Evolutionary conservation across 2,329 filamentous ascomycete genomes (phyloP).

Genomic region (Aspergillus fumigatiaffinis): DNA sequence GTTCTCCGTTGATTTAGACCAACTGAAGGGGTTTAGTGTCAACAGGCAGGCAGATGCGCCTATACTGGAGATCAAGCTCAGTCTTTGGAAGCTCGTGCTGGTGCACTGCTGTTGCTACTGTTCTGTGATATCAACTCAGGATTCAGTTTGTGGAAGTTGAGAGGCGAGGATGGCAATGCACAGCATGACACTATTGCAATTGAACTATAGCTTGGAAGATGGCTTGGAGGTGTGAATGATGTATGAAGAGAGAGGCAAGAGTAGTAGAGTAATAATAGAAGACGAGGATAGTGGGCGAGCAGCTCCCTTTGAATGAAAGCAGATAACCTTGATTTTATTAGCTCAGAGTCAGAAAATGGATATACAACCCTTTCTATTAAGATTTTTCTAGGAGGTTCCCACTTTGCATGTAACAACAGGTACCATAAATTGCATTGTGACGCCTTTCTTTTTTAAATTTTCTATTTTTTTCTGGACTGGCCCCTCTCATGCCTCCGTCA

Average conservation of each 20-base stretch:
- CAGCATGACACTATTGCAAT: conserved; percentile 16
- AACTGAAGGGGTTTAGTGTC: not conserved
- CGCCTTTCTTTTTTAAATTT: conserved; percentile 4
- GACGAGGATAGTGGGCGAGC: conserved; percentile 15
- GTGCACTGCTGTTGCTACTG: not conserved
- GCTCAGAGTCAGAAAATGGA: conserved; percentile 2
- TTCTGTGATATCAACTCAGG: conserved; percentile 12
- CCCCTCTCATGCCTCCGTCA: conserved; percentile 17
- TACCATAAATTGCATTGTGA: conserved; percentile 7
- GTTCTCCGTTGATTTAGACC: not conserved
- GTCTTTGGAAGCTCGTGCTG: not conserved
- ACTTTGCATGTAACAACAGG: conserved; percentile 22
- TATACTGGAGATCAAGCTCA: not conserved
- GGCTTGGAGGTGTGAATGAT: not conserved
- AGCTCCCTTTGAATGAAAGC: conserved; percentile 18
- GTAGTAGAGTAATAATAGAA: conserved; percentile 6
- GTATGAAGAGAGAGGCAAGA: not conserved
- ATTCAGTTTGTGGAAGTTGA: conserved; percentile 22
- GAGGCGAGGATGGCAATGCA: conserved; percentile 13
- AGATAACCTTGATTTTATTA: conserved; percentile 11
- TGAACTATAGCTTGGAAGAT: not conserved
- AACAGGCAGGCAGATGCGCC: not conserved
- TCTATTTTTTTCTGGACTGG: conserved; percentile 19
- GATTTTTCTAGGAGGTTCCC: conserved; percentile 24
- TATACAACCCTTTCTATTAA: conserved; percentile 8